Conservation (phyloP, 805 yeast genomes). For the Zygoascus flipseniorum region DNA sequence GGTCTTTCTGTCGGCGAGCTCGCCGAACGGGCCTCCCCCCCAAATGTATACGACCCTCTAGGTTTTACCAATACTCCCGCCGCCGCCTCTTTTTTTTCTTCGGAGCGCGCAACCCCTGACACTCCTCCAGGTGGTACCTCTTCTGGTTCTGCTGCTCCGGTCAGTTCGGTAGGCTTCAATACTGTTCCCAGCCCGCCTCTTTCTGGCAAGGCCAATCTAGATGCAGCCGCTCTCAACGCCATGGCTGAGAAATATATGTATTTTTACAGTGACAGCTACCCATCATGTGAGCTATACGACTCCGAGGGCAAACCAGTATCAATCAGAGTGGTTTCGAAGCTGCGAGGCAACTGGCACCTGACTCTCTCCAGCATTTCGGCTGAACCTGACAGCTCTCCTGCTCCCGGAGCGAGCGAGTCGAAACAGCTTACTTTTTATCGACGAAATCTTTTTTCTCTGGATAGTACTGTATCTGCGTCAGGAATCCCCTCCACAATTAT, state of each 20-base stretch:
- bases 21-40: neutral
- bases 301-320: neutral
- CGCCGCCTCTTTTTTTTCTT: neutral
- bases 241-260: neutral
- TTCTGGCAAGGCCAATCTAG: neutral
- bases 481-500: neutral
- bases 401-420: conserved; percentile 1
- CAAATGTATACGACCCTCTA: neutral
- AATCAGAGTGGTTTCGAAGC: neutral
- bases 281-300: conserved; percentile 1
- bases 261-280: neutral
- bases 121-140: neutral
- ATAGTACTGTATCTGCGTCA: conserved; percentile 6
- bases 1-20: neutral
- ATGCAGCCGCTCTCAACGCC: neutral
- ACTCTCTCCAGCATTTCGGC: neutral
- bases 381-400: neutral
- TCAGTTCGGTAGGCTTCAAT: neutral
- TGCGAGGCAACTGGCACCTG: conserved; percentile 9
- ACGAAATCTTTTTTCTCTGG: conserved; percentile 17
- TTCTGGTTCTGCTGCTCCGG: neutral
- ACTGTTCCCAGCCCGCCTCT: neutral
- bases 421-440: conserved; percentile 21
- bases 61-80: neutral
- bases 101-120: neutral